A percentile compares a stretch with the other conserved stretches of the same genome.
Conservation (phyloP, 352 stramenopile genomes). For the Thraustochytrium sp. region DNA sequence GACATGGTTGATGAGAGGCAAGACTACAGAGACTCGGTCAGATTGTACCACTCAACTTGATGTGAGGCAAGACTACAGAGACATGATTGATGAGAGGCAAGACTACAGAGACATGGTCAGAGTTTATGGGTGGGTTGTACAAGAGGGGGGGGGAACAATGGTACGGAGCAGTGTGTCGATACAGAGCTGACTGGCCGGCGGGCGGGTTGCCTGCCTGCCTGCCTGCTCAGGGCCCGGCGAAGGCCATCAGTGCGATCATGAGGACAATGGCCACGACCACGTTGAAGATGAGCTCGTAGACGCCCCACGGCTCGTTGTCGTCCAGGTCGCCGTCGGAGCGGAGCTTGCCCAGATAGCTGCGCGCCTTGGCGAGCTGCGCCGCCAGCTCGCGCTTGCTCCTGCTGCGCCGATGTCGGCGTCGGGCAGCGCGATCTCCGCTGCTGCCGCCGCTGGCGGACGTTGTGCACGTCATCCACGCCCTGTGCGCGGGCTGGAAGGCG, state of each 20-base stretch:
- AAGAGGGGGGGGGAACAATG: no score
- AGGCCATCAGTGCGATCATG: neutral
- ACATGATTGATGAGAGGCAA: no score
- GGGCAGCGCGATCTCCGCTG: neutral
- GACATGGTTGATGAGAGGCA: no score
- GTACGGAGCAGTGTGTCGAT: no score
- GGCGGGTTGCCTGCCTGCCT: neutral
- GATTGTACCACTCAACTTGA: no score
- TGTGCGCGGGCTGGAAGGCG: neutral
- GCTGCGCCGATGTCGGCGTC: neutral
- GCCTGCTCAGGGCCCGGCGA: neutral
- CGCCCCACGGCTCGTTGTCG: neutral
- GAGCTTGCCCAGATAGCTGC: neutral
- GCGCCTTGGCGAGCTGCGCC: neutral
- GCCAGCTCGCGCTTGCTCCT: neutral
- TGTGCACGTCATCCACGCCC: no score
- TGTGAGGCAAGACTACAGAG: no score
- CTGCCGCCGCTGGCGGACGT: no score
- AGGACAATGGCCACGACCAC: neutral
- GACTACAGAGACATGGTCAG: no score
- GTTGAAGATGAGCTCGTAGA: neutral
- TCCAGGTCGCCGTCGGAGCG: neutral
- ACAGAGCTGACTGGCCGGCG: no score
- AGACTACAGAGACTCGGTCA: no score
- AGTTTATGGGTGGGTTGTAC: no score